Base-by-base conservation (phyloP, 2,329 filamentous ascomycete genomes). In the Fusarium algeriense region DNA sequence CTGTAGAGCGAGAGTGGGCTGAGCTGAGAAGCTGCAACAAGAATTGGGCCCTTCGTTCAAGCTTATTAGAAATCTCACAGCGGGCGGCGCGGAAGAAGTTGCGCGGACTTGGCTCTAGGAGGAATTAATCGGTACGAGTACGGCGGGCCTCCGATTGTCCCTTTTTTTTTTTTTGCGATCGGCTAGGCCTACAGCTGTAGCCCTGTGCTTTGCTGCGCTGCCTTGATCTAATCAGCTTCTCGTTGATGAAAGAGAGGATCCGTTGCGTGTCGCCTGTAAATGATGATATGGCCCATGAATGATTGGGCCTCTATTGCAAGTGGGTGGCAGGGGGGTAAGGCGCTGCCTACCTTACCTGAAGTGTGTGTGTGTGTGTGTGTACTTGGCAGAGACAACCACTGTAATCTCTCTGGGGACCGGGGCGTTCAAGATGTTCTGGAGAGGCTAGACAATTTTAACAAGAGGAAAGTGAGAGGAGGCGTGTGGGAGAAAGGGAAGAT, bases 1-100 rank as follows among this genome's bases (percentile, higher is more conserved):
- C 55, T 67, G 55, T 59, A 64, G 57, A 70, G 54, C 54, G 59
- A 71, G 67, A 59, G 70, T 69, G 70, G 67, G 59, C 53, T 73
- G 67, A 73, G 70, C 70, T 73, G 70, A 70, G 59, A 68, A 73
- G 50, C 70, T 59, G 64, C 56, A 59, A 61, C 63, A 64, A 73
- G 59, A 70, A 70, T 50, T 73, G 69, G 60, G 57, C 34, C 30
- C 60, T 72, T 72, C n/a, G 60, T 70, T 54, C 50, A 65, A 71
- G 63, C 70, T 71, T 73, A 73, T 71, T 73, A 73, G 67, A 73
- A 73, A 71, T 71, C 59, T 37, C 45, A 58, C 61, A 55, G 65
- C 67, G 65, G 71, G 67, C 62, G 67, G 67, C 62, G 67, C 73
- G 75, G 75, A 76, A 73, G 70, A 74, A 69, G 74, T 59, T 67